Conservation (phyloP, 257 asterid genomes). For the Misopates orontium region DNA sequence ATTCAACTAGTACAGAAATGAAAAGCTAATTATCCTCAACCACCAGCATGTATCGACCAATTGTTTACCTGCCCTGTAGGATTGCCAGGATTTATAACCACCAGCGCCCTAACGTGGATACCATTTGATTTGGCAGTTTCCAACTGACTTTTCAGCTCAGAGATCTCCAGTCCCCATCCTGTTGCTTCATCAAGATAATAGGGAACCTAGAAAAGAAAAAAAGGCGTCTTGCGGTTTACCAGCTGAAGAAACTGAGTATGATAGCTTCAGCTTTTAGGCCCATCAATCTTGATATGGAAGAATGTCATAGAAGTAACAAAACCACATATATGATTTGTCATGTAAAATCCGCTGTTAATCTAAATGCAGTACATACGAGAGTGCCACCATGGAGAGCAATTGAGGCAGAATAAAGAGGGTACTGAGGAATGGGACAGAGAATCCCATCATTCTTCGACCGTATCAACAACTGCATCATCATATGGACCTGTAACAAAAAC, state of each 20-base stretch:
- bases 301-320: background rate
- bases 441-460: conserved; percentile 86
- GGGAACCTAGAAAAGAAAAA: conserved; percentile 61
- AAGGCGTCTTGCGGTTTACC: background rate
- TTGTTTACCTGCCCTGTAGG: conserved; percentile 91
- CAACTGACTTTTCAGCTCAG: conserved; percentile 81
- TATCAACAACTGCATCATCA: conserved; percentile 97
- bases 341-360: background rate
- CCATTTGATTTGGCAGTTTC: conserved; percentile 84
- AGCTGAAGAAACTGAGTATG: background rate
- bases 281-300: too few species aligned
- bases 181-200: conserved; percentile 94
- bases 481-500: conserved; percentile 74
- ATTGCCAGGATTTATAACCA: conserved; percentile 96
- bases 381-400: conserved; percentile 97
- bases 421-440: conserved; percentile 97
- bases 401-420: conserved; percentile 85
- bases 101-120: conserved; percentile 73
- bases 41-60: background rate
- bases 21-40: too few species aligned
- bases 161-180: conserved; percentile 91
- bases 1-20: background rate
- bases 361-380: conserved; percentile 55
- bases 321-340: background rate
- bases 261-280: background rate